Evolutionary conservation across 139 green algal species (phyloP).

Genomic region (Coccomyxa sp.): DNA sequence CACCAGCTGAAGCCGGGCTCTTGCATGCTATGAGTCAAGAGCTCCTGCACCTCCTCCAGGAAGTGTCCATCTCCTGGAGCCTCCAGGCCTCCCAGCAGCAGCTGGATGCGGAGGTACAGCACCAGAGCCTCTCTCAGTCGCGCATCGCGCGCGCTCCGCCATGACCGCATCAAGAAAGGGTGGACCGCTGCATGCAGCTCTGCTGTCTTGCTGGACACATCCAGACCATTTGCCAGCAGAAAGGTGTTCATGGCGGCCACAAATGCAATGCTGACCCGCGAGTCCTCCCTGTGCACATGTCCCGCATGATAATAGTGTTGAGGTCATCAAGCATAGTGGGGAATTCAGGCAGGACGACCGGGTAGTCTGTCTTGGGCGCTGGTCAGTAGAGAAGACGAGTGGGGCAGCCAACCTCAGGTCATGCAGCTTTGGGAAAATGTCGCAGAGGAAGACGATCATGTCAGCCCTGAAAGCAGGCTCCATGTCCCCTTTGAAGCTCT

Average conservation of each 20-base stretch:
- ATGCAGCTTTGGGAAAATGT: constrained; percentile 2
- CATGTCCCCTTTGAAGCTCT: constrained; percentile 29
- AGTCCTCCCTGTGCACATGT: constrained; percentile 16
- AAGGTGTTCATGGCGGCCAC: constrained; percentile 35
- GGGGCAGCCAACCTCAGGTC: not conserved
- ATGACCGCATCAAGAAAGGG: constrained; percentile 6
- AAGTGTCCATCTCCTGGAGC: not conserved
- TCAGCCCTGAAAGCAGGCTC: constrained; percentile 22
- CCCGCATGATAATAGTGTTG: too few species aligned
- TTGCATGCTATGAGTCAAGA: not conserved
- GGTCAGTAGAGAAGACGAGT: not conserved
- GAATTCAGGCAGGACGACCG: too few species aligned
- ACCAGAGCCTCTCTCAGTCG: constrained; percentile 23
- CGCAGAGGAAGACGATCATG: constrained; percentile 25
- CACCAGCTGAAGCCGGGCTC: not conserved
- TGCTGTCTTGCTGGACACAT: constrained; percentile 10
- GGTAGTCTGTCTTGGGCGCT: too few species aligned
- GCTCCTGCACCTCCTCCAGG: not conserved
- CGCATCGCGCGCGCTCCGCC: constrained; percentile 7
- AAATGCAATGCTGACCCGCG: constrained; percentile 11
- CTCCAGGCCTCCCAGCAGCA: constrained; percentile 22
- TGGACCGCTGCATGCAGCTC: constrained; percentile 23
- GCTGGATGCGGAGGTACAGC: constrained; percentile 31
- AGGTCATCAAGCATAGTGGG: too few species aligned
- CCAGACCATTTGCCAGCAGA: constrained; percentile 33